Evolutionary conservation across 2,329 filamentous ascomycete species (phyloP).

Genomic region (Trichothecium sympodiale): DNA sequence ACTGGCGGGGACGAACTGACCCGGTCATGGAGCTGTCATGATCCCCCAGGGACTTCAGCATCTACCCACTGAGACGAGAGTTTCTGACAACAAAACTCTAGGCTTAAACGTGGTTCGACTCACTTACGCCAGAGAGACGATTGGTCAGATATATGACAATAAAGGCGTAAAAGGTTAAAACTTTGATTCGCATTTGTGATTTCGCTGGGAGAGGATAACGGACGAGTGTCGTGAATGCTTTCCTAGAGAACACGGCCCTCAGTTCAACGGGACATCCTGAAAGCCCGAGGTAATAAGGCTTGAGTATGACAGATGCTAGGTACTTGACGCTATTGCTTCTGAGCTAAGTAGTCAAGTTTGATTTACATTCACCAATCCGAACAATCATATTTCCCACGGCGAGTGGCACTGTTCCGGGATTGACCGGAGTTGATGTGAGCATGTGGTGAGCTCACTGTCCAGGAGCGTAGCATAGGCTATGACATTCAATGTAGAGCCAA

Average conservation of each 20-base stretch:
- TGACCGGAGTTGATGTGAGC: too few relatives aligned
- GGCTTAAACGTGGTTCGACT: constrained; percentile 54
- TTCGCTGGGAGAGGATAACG: constrained; percentile 40
- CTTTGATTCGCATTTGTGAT: constrained; percentile 31
- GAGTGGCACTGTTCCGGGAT: constrained; percentile 44
- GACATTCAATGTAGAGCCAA: constrained; percentile 20
- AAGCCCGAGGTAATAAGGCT: constrained; percentile 34
- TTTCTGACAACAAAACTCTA: constrained; percentile 43
- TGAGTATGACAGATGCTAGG: constrained; percentile 3
- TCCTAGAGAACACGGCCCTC: constrained; percentile 46
- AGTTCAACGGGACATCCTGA: constrained; percentile 41
- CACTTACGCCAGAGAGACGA: constrained; percentile 53
- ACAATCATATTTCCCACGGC: constrained; percentile 50
- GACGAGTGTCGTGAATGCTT: constrained; percentile 36
- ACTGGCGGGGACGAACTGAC: constrained; percentile 50
- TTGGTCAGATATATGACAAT: constrained; percentile 45
- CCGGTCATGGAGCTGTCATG: constrained; percentile 51
- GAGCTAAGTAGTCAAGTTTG: constrained; percentile 42
- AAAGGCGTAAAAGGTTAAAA: constrained; percentile 32
- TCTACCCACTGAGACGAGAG: constrained; percentile 42
- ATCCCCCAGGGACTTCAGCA: constrained; percentile 54
- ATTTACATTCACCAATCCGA: constrained; percentile 48
- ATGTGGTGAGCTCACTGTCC: constrained; percentile 33
- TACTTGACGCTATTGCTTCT: constrained; percentile 49
- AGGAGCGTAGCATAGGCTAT: constrained; percentile 42